Evolutionary conservation across 768 basidiomycete species (phyloP), one percentile per base, ranked within the genome.

Genomic region (Boletus coccyginus): DNA sequence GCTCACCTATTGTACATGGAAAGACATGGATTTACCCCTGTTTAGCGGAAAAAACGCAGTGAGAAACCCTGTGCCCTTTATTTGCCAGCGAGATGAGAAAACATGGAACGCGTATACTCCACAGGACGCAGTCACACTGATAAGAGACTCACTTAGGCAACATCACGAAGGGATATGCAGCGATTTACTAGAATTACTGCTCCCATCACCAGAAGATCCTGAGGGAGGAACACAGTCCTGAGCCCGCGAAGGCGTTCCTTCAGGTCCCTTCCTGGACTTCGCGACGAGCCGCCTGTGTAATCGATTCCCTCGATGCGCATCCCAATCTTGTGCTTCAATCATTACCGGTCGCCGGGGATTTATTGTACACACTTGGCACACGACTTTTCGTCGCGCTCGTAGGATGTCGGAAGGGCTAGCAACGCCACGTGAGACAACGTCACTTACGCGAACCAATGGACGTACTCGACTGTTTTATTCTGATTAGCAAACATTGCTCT

Each of bases 341-440:
- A 89, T 80, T 14, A 83, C 70, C 0, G 91, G 91, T 27, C 77
- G 75, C 21, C 77, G 70, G 3, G 75, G 63, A 52, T 89, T 74
- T 5, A 66, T 53, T 10, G 90, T 91, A 62, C 91, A 94, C 11
- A 78, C 67, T 3, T 77, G 63, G 67, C 91, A 94, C 5, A 82
- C 71, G 7, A 79, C 66, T 60, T 85, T 86, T 53, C 75, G 81
- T 48, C 84, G 80, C 1, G 83, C 82, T 44, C 73, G 67, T 5
- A 92, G 71, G 17, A 83, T 73, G 4, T 78, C 77, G 2, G 71
- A 70, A 3, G 90, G 88, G 59, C 90, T 93, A 41, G 47, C 59
- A 55, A 27, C 21, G 46, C 56, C 49, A 47, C 39, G 14, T 68
- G 46, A 65, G 54, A n/a, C 41, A 1, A 40, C n/a, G 27, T 55